Evolutionary conservation across 2,329 filamentous ascomycete species (phyloP), one percentile per base, ranked within the genome.

Genomic region (Aureobasidium mangrovei): DNA sequence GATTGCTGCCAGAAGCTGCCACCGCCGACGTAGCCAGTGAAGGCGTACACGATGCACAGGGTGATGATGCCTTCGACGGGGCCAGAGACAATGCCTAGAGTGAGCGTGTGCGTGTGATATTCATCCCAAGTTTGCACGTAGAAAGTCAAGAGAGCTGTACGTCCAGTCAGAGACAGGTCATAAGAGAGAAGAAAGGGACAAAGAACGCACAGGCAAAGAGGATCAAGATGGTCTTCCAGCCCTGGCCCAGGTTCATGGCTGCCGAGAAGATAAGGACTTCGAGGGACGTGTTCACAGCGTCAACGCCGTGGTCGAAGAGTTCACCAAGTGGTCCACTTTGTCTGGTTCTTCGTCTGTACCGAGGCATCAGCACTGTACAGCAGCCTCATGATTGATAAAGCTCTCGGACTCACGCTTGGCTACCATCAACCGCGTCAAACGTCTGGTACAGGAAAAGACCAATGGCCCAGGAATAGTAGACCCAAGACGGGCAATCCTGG

Each of bases 61-160:
- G 88, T 90, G 44, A 97, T 73, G 54, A 98, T 85, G 49, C 93
- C 93, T 72, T 98, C 93, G 36, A 98, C 93, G 3, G 93, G 93
- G 0, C 93, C 93, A 60, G 91, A 96, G 61, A 98, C 79, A 59
- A 97, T 75, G 56, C 93, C 93, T 4, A 98, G 81, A 1, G 90
- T 96, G 45, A 98, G 80, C 3, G 91, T 93, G 70, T 96, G 91
- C 49, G 93, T 98, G 73, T 97, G 91, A 73, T 97, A 98, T 70
- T 97, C 93, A 67, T 98, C 93, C 93, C 93, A 98, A 33, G 93
- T 97, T 70, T 97, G 93, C 40, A 97, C 86, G 70, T 97, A 97
- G 71, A 98, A 98, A n/a, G 93, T 96, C 63, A 94, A 77, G 56
- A 91, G 82, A 5, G 87, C 85, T 89, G 58, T 6, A 26, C 18